Evolutionary conservation across 2,329 filamentous ascomycete genomes (phyloP).

Genomic region (Nemania diffusa): DNA sequence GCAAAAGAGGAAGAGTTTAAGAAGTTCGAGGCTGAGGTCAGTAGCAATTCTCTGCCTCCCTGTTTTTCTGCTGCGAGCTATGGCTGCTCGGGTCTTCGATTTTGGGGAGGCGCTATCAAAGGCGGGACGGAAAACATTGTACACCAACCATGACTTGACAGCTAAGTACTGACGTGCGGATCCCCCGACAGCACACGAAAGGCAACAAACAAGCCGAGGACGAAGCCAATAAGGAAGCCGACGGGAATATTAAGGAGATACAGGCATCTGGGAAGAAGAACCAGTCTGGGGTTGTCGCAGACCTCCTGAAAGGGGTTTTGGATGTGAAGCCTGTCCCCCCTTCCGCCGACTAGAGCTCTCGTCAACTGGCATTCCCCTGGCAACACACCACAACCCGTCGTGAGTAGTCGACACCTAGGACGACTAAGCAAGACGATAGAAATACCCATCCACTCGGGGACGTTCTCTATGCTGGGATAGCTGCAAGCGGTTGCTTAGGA

Average conservation of each 20-base stretch:
- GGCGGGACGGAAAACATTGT: neutral
- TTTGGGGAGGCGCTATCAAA: neutral
- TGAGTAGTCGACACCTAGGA: neutral
- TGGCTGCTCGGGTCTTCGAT: neutral
- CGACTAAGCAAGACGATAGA: slow-evolving; percentile 5
- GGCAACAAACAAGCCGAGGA: slow-evolving; percentile 85
- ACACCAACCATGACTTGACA: neutral
- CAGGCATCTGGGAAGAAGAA: slow-evolving; percentile 81
- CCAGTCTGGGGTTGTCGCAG: slow-evolving; percentile 81
- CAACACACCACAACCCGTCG: neutral
- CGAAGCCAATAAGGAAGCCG: slow-evolving; percentile 82
- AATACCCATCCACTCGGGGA: neutral
- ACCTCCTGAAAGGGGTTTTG: slow-evolving; percentile 85
- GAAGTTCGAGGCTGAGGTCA: slow-evolving; percentile 82
- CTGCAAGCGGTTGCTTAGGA: slow-evolving; percentile 6
- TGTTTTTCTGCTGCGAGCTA: neutral
- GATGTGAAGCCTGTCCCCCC: slow-evolving; percentile 78
- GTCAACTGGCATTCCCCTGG: neutral
- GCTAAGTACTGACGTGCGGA: slow-evolving; percentile 19
- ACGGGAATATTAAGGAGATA: slow-evolving; percentile 84
- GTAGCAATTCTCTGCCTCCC: slow-evolving; percentile 5
- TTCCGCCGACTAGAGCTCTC: slow-evolving; percentile 41
- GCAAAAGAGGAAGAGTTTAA: slow-evolving; percentile 95
- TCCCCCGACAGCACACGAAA: slow-evolving; percentile 78
- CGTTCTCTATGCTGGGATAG: neutral